Conservation (phyloP, 306 rosid species). For the Cucumis melo region DNA sequence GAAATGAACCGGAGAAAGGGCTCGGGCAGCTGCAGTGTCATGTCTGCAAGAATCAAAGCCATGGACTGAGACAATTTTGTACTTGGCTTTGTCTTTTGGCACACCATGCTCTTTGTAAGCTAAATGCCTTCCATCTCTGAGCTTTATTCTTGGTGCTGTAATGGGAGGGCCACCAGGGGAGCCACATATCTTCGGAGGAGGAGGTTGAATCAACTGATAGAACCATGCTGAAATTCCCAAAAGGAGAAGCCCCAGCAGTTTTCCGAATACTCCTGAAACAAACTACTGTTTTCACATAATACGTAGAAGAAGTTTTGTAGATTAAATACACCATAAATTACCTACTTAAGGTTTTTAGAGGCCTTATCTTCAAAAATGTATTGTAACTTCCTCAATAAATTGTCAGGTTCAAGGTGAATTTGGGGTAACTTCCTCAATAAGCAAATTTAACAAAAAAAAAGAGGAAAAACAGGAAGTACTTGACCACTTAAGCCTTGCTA, state of each 20-base stretch:
- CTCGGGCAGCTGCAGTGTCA: slow-evolving; percentile 23
- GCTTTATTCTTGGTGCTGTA: slow-evolving; percentile 62
- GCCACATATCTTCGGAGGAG: slow-evolving; percentile 66
- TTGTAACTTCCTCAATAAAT: neutral
- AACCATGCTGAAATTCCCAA: slow-evolving; percentile 65
- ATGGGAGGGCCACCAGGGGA: slow-evolving; percentile 55
- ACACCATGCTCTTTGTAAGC: slow-evolving; percentile 79
- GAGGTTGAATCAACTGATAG: slow-evolving; percentile 58
- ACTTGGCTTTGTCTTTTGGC: slow-evolving; percentile 46
- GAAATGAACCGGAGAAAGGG: slow-evolving; percentile 41
- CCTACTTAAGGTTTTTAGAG: neutral
- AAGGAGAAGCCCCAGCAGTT: slow-evolving; percentile 29
- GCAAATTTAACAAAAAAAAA: neutral
- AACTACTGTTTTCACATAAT: neutral
- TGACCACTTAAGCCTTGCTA: neutral
- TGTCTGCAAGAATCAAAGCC: slow-evolving; percentile 57
- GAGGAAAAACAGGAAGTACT: neutral
- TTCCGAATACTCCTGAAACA: slow-evolving; percentile 42
- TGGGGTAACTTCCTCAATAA: neutral
- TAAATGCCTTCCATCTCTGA: slow-evolving; percentile 78
- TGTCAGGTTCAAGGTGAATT: neutral
- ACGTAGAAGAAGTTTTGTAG: neutral
- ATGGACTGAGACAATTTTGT: slow-evolving; percentile 53
- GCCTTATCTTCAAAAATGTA: neutral
- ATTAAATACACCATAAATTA: neutral